Evolutionary conservation across 371 early-diverging fungal species (phyloP).

Genomic region (Mortierella sp.): DNA sequence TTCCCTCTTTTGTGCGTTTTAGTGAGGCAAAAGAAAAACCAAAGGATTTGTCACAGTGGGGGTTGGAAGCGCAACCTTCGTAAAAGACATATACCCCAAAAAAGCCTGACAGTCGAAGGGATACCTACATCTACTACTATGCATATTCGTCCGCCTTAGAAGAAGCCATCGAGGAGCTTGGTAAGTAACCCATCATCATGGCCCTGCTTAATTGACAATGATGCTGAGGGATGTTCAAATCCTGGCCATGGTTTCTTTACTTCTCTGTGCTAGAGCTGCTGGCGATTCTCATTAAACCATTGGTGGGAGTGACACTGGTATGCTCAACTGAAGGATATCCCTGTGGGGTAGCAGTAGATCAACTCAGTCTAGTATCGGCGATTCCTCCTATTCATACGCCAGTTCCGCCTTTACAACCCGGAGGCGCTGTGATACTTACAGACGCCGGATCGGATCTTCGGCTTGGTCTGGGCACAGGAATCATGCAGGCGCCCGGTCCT

Average conservation of each 20-base stretch:
- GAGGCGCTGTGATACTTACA: not conserved
- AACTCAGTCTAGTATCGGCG: slow-evolving; percentile 19
- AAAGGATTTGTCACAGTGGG: too few species aligned
- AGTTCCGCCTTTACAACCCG: not conserved
- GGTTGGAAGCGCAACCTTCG: too few species aligned
- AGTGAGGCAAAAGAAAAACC: too few species aligned
- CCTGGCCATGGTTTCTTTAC: not conserved
- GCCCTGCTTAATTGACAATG: not conserved
- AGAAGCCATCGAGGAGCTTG: slow-evolving; percentile 73
- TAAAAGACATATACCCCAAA: too few species aligned
- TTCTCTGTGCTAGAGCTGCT: slow-evolving; percentile 40
- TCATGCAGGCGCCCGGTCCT: not conserved
- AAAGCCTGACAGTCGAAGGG: too few species aligned
- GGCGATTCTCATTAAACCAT: slow-evolving; percentile 47
- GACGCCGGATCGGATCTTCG: not conserved
- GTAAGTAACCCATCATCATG: slow-evolving; percentile 12
- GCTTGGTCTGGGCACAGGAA: not conserved
- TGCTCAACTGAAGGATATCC: not conserved
- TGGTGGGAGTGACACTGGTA: slow-evolving; percentile 43
- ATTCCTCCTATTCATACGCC: slow-evolving; percentile 13
- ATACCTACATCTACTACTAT: slow-evolving; percentile 58
- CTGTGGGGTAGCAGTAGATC: slow-evolving; percentile 1
- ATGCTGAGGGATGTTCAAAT: not conserved
- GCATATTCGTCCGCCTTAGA: slow-evolving; percentile 57
- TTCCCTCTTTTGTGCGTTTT: too few species aligned